Conservation (phyloP, 176 grass and related monocot genomes). For the Thalia dealbata region DNA sequence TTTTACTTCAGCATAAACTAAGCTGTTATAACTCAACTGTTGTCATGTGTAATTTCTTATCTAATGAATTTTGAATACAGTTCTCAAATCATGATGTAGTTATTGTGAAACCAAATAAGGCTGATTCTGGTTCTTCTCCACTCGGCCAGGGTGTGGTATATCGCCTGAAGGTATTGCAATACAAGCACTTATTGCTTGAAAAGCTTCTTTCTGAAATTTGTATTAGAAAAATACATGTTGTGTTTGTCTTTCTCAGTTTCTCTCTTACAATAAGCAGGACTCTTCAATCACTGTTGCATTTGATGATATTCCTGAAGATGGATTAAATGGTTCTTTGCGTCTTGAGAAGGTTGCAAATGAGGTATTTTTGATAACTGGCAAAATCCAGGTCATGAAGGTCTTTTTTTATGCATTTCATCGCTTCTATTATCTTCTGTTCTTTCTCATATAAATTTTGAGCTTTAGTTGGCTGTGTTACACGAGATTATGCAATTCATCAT, state of each 20-base stretch:
- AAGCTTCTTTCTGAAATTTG: neutral
- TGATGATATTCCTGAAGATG: constrained; percentile 96
- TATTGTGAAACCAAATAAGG: constrained; percentile 86
- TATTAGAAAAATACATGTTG: neutral
- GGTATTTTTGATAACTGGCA: constrained; percentile 39
- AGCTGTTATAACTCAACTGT: neutral
- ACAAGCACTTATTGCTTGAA: neutral
- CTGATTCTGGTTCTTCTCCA: constrained; percentile 49
- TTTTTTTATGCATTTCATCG: neutral
- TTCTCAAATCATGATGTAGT: constrained; percentile 91
- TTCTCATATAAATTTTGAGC: neutral
- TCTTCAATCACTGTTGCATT: constrained; percentile 86
- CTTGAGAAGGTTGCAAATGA: constrained; percentile 98
- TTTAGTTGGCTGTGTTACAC: neutral
- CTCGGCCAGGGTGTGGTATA: constrained; percentile 92
- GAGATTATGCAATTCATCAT: neutral
- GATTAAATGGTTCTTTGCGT: constrained; percentile 78
- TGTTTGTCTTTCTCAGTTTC: constrained; percentile 8
- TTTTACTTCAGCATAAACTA: neutral
- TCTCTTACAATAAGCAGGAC: constrained; percentile 51
- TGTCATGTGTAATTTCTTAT: neutral
- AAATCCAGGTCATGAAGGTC: too few species aligned
- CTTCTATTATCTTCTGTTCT: neutral
- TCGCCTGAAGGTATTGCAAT: constrained; percentile 71
- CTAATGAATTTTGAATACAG: constrained; percentile 14